Evolutionary conservation across 2,329 filamentous ascomycete species (phyloP).

Genomic region (Alternaria gansuensis): DNA sequence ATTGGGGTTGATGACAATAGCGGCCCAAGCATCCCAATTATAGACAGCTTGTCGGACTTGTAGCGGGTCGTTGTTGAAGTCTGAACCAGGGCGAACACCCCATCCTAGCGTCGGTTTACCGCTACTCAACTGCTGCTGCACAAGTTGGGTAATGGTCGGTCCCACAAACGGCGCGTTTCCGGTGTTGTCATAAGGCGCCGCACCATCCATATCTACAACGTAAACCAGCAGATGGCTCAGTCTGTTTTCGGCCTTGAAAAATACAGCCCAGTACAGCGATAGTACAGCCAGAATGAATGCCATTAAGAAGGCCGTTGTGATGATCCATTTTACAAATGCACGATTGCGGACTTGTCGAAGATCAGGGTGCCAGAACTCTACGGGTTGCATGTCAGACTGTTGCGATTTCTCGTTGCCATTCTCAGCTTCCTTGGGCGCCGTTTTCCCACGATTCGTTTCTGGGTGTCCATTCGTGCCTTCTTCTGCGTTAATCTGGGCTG

Average conservation of each 20-base stretch:
- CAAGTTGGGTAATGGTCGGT: slow-evolving; percentile 60
- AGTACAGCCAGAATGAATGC: slow-evolving; percentile 65
- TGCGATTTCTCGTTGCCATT: slow-evolving; percentile 19
- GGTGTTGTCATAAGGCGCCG: slow-evolving; percentile 60
- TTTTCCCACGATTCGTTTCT: slow-evolving; percentile 18
- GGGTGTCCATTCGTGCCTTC: slow-evolving; percentile 20
- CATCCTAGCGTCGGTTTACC: slow-evolving; percentile 59
- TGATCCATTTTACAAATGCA: slow-evolving; percentile 54
- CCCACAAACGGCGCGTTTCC: slow-evolving; percentile 63
- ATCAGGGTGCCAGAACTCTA: slow-evolving; percentile 59
- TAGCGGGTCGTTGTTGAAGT: slow-evolving; percentile 66
- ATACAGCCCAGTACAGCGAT: slow-evolving; percentile 69
- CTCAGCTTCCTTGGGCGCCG: slow-evolving; percentile 18
- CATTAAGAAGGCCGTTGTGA: slow-evolving; percentile 62
- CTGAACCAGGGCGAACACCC: slow-evolving; percentile 57
- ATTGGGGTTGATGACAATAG: slow-evolving; percentile 70
- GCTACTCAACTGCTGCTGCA: slow-evolving; percentile 55
- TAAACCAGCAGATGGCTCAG: slow-evolving; percentile 61
- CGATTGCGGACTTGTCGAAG: slow-evolving; percentile 53
- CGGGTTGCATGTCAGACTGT: slow-evolving; percentile 44
- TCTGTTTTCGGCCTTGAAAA: slow-evolving; percentile 59
- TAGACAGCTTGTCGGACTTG: slow-evolving; percentile 67
- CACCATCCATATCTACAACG: slow-evolving; percentile 71
- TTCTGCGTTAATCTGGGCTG: slow-evolving; percentile 22
- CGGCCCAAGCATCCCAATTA: slow-evolving; percentile 67